phyloP scores from a whole-genome alignment of 306 rosid species.

The Rosa persica region DNA sequence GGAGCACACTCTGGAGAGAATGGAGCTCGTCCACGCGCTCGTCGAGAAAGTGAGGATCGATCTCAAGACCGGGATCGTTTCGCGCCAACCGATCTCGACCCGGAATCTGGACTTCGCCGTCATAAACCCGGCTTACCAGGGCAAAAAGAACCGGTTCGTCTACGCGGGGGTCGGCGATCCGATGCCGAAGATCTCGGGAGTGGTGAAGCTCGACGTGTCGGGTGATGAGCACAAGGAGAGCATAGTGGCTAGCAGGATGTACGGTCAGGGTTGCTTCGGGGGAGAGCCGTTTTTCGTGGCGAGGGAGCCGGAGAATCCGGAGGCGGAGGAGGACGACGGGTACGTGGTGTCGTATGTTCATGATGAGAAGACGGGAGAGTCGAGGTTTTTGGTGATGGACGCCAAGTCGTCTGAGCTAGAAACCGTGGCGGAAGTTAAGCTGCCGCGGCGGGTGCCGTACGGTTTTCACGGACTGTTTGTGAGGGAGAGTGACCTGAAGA shows the following conservation, averaged over 20 bases:
- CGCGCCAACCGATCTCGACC: conserved; percentile 62
- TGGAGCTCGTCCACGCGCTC: conserved; percentile 62
- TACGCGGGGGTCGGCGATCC: conserved; percentile 89
- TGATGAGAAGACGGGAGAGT: conserved; percentile 62
- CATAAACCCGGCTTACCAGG: conserved; percentile 45
- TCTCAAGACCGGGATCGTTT: conserved; percentile 51
- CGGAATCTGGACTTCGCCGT: conserved; percentile 73
- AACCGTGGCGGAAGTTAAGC: conserved; percentile 65
- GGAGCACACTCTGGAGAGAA: conserved; percentile 75
- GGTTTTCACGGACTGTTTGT: conserved; percentile 92
- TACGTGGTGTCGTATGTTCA: conserved; percentile 67
- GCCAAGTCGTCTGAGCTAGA: conserved; percentile 72
- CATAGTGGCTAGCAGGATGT: conserved; percentile 63
- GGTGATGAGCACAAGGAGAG: conserved; percentile 43
- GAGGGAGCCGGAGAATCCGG: conserved; percentile 29
- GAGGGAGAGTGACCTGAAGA: conserved; percentile 52
- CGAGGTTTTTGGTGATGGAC: conserved; percentile 81
- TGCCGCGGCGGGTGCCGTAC: conserved; percentile 80
- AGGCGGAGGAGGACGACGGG: conserved; percentile 62
- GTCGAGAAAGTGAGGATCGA: conserved; percentile 72
- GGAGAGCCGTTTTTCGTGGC: conserved; percentile 91
- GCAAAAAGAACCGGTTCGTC: conserved; percentile 48
- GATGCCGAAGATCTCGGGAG: conserved; percentile 86
- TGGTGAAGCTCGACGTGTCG: conserved; percentile 73
- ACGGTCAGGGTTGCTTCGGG: conserved; percentile 65